These are phyloP conservation scores for Chaetomium sp. DNA, from an alignment of 2,329 filamentous ascomycete genomes.

Conservation along the genomic window DNA sequence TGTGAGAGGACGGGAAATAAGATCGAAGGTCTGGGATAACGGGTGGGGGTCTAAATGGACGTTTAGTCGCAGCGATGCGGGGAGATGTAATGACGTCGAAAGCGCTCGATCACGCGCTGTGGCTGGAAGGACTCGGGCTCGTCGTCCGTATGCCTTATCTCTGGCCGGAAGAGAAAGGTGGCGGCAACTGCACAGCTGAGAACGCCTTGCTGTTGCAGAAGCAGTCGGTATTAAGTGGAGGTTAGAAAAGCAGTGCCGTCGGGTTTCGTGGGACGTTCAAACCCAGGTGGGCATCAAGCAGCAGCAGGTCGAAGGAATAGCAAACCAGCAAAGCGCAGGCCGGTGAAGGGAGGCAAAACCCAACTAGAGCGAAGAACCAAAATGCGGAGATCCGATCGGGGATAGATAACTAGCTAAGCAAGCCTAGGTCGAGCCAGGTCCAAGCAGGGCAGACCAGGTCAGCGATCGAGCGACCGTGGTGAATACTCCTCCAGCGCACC, in stretches of 20 bases:
- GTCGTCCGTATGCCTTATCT: neutral
- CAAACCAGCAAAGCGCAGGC: neutral
- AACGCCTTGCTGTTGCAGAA: slow-evolving; percentile 20
- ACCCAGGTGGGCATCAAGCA: neutral
- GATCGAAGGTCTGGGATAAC: slow-evolving; percentile 3
- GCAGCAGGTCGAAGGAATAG: neutral
- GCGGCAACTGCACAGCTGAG: slow-evolving; percentile 8
- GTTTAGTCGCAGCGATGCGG: slow-evolving; percentile 18
- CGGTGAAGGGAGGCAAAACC: slow-evolving; percentile 1
- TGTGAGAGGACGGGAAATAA: slow-evolving; percentile 1
- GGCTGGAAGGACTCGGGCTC: slow-evolving; percentile 11
- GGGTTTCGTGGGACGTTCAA: neutral
- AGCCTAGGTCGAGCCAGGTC: slow-evolving; percentile 4
- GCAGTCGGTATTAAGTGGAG: slow-evolving; percentile 2
- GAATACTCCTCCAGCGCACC: neutral
- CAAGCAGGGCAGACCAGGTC: slow-evolving; percentile 12
- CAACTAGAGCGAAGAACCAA: slow-evolving; percentile 4
- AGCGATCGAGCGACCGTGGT: slow-evolving; percentile 7
- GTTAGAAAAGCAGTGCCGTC: neutral
- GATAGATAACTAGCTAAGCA: neutral
- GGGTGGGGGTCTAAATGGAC: slow-evolving; percentile 9
- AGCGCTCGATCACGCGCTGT: slow-evolving; percentile 19
- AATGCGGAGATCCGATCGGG: neutral
- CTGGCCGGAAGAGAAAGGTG: slow-evolving; percentile 2
- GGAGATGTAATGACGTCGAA: slow-evolving; percentile 19